Evolutionary conservation across 805 yeast species (phyloP).

Genomic region (Zygotorulaspora florentina): DNA sequence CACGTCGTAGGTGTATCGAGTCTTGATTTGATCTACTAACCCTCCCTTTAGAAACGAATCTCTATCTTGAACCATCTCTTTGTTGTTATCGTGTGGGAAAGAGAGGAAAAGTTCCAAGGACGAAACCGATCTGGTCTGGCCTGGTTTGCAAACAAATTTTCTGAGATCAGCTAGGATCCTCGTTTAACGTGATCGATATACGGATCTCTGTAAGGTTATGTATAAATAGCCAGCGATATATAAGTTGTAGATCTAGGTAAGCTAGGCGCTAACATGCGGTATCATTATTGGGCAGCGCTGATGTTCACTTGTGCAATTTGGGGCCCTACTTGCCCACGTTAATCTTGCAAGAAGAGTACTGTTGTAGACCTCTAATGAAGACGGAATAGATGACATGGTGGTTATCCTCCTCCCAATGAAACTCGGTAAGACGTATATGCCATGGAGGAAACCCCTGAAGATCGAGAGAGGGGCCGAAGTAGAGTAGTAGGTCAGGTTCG

Average conservation of each 20-base stretch:
- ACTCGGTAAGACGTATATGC: constrained; percentile 88
- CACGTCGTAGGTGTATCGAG: background rate
- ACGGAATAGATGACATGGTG: constrained; percentile 76
- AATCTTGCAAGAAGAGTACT: constrained; percentile 74
- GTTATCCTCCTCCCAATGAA: constrained; percentile 88
- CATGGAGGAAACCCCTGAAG: constrained; percentile 97
- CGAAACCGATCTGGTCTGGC: background rate
- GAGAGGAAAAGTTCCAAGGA: constrained; percentile 1
- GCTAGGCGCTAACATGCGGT: background rate
- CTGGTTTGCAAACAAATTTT: background rate
- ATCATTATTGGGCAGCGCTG: constrained; percentile 1
- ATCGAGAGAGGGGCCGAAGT: constrained; percentile 83
- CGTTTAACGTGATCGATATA: background rate
- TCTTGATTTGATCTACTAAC: background rate
- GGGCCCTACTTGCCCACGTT: constrained; percentile 72
- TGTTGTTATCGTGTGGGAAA: background rate
- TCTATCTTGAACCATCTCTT: background rate
- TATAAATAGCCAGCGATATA: constrained; percentile 2
- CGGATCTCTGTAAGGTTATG: background rate
- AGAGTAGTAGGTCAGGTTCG: constrained; percentile 87
- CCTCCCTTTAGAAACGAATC: too few species aligned
- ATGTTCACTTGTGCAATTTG: background rate
- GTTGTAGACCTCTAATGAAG: constrained; percentile 70
- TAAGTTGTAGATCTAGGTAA: background rate
- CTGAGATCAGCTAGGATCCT: background rate